Evolutionary conservation across 2,329 filamentous ascomycete species (phyloP).

Genomic region (Ophiostoma quercus): DNA sequence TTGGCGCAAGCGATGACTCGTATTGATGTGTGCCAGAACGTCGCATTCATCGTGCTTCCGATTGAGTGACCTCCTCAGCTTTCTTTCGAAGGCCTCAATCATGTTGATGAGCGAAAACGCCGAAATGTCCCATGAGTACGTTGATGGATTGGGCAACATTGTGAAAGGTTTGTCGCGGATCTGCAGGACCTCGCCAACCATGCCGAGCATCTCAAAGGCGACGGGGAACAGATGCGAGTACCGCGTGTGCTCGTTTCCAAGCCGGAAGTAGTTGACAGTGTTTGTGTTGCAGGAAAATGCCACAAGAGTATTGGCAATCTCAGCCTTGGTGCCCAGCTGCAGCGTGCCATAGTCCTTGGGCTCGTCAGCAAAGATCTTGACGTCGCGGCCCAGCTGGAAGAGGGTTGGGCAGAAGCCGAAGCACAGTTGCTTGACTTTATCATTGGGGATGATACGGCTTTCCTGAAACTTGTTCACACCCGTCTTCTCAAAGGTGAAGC

Average conservation of each 20-base stretch:
- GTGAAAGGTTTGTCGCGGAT: conserved; percentile 48
- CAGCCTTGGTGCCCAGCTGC: conserved; percentile 44
- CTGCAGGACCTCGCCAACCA: conserved; percentile 49
- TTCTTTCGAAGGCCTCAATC: conserved; percentile 30
- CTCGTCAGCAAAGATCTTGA: conserved; percentile 38
- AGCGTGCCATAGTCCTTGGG: conserved; percentile 42
- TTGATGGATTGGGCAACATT: conserved; percentile 53
- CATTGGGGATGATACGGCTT: conserved; percentile 49
- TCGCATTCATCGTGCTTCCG: not conserved
- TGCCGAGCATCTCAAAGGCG: conserved; percentile 53
- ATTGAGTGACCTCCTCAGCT: not conserved
- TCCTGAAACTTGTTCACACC: conserved; percentile 45
- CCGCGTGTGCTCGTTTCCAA: conserved; percentile 34
- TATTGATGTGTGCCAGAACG: not conserved
- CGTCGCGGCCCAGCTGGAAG: conserved; percentile 36
- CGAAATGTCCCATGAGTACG: conserved; percentile 48
- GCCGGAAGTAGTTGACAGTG: conserved; percentile 44
- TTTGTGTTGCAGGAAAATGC: conserved; percentile 52
- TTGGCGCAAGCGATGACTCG: conserved; percentile 10
- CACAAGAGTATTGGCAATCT: conserved; percentile 49
- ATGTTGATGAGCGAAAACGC: conserved; percentile 43
- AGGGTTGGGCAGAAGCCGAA: conserved; percentile 55
- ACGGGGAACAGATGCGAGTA: conserved; percentile 50
- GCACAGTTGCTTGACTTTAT: conserved; percentile 50
- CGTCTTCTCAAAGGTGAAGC: conserved; percentile 50